Base-by-base conservation (phyloP, 805 yeast genomes). In the Cyberlindnera lachancei region DNA sequence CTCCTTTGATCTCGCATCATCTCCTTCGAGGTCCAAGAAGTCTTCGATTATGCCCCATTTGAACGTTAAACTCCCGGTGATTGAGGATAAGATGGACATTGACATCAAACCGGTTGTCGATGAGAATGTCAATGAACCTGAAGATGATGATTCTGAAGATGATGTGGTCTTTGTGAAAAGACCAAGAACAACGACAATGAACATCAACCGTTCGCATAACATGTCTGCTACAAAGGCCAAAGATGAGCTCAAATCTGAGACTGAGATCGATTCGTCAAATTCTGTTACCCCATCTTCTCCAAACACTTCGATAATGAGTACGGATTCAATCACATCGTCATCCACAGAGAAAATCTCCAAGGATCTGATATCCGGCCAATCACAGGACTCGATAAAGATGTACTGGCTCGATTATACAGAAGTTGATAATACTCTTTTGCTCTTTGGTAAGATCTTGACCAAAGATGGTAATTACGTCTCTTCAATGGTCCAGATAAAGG, bases 351-450 rank as follows among this genome's bases (percentile, higher is more conserved):
- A 46, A 24, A 21, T 50, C 6, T 48, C 40, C 7, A 40, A 39
- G 34, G 46, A 37, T 4, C 26, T 42, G 22, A 38, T 50, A 8
- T 46, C 49, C 11, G 50, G 42, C 4, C 48, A 49, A 29, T 30
- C 31, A 11, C 59, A 53, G 22, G 61, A 57, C 25, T 59, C 58
- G 1, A 70, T 87, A 52, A 72, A 73, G 46, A 76, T 90, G 78
- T 92, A 70, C 55, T 92, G 96, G 96, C 59, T 83, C 19, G 98
- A 92, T 56, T 87, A 77, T 54, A 67, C 81, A 16, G 97, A 90
- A 52, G 74, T 80, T 10, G 83, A 79, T 37, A 70, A 70, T 44
- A 59, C 76, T 0, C 58, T 92, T 30, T 54, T 84, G 14, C 63
- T 92, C 8, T 90, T 82, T 54, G 98, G 98, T 33, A 86, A 87